A percentile compares a stretch with the other conserved stretches of the same genome.
Conservation (phyloP, 176 grass and related monocot genomes). For the Tillandsia leiboldiana region DNA sequence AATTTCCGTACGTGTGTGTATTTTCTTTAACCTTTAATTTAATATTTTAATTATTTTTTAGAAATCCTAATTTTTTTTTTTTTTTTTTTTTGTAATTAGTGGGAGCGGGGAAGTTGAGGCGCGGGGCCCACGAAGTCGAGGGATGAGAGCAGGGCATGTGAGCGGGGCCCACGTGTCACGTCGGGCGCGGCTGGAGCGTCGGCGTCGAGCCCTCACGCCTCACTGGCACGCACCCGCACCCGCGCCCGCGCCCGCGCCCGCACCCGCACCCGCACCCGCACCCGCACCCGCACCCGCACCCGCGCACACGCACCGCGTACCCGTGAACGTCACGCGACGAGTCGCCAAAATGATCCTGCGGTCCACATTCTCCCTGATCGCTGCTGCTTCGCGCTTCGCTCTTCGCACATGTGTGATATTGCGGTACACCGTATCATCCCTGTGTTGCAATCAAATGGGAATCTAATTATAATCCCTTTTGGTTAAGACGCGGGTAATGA, state of each 20-base stretch:
- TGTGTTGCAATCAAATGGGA: slow-evolving; percentile 5
- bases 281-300: not conserved
- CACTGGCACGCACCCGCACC: not conserved
- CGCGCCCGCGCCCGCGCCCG: too few species aligned
- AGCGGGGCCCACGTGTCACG: slow-evolving; percentile 31
- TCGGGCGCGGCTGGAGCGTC: slow-evolving; percentile 16
- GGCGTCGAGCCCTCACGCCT: not conserved
- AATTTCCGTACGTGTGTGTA: too few species aligned
- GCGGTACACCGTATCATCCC: not conserved
- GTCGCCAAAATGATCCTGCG: not conserved
- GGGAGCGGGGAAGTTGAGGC: too few species aligned
- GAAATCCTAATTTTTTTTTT: not conserved
- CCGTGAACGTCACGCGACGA: slow-evolving; percentile 14
- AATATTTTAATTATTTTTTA: not conserved
- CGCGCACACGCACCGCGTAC: not conserved
- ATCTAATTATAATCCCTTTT: not conserved
- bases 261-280: not conserved
- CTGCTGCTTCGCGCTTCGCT: not conserved
- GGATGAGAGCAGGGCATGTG: slow-evolving; percentile 15
- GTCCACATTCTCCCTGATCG: not conserved
- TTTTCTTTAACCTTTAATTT: not conserved
- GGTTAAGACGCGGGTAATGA: not conserved
- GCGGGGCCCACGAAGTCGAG: not conserved
- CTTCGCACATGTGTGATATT: not conserved
- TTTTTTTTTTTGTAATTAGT: not conserved